These are phyloP conservation scores for Reutealis trisperma DNA, from an alignment of 345 rosid species.

Conservation along the genomic window DNA sequence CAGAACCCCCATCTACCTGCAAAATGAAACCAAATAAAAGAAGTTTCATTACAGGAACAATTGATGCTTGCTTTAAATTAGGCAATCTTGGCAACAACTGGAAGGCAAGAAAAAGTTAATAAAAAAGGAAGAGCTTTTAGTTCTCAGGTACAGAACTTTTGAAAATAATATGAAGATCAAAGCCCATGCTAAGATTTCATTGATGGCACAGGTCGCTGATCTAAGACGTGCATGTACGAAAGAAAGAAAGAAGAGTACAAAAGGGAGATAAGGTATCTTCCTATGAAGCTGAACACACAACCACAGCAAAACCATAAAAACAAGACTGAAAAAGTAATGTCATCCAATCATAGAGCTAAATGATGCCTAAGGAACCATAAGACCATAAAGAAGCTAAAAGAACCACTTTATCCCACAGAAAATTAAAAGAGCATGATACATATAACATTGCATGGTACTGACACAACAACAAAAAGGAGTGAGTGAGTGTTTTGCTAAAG, in stretches of 20 bases:
- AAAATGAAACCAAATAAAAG: slow-evolving; percentile 16
- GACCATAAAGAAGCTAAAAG: background rate
- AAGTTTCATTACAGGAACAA: background rate
- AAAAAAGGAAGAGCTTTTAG: background rate
- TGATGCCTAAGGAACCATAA: background rate
- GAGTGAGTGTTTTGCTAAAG: background rate
- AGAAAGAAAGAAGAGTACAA: background rate
- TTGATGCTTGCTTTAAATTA: background rate
- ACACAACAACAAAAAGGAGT: background rate
- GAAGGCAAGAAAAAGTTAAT: background rate
- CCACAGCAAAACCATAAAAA: background rate
- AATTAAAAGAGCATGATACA: too few species aligned
- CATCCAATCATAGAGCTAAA: background rate
- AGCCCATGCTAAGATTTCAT: background rate
- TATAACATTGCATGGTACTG: background rate
- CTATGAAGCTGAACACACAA: background rate
- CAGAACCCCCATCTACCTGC: slow-evolving; percentile 96
- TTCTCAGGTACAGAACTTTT: background rate
- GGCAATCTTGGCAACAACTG: background rate
- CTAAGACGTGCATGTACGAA: too few species aligned
- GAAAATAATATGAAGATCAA: background rate
- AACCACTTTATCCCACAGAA: background rate
- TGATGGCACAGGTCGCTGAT: background rate
- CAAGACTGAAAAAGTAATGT: background rate
- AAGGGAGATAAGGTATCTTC: background rate